These are phyloP conservation scores for Sporodiniella umbellata DNA, from an alignment of 371 early-diverging fungal genomes.

Conservation along the genomic window DNA sequence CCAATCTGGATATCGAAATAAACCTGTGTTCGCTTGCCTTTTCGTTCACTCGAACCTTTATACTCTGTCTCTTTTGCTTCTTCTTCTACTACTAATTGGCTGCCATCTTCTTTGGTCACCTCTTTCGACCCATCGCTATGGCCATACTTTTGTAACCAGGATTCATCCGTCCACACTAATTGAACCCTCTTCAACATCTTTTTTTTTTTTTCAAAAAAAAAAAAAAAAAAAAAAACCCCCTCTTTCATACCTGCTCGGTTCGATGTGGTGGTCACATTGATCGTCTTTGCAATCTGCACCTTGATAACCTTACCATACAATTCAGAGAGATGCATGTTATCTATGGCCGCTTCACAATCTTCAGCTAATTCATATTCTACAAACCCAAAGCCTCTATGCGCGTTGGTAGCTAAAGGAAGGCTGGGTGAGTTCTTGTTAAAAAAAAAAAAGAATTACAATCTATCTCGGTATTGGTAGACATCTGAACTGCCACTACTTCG, in stretches of 20 bases:
- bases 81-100: conserved; percentile 3
- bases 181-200: neutral
- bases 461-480: conserved; percentile 72
- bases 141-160: conserved; percentile 66
- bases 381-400: conserved; percentile 93
- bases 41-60: conserved; percentile 1
- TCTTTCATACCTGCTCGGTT: conserved; percentile 53
- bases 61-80: conserved; percentile 4
- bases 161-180: conserved; percentile 75
- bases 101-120: neutral
- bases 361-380: conserved; percentile 85
- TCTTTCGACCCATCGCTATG: conserved; percentile 23
- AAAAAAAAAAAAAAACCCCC: no score
- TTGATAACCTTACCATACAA: conserved; percentile 87
- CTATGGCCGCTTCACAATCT: conserved; percentile 88
- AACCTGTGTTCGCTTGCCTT: conserved; percentile 35
- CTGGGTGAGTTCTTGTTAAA: neutral
- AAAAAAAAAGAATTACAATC: conserved; percentile 49
- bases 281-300: conserved; percentile 81
- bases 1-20: conserved; percentile 56
- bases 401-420: conserved; percentile 21
- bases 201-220: neutral
- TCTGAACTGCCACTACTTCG: conserved; percentile 83
- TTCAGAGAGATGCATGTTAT: conserved; percentile 93
- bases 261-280: conserved; percentile 53